Evolutionary conservation across 2,329 filamentous ascomycete genomes (phyloP).

Genomic region (Malbranchea cinnamomea): DNA sequence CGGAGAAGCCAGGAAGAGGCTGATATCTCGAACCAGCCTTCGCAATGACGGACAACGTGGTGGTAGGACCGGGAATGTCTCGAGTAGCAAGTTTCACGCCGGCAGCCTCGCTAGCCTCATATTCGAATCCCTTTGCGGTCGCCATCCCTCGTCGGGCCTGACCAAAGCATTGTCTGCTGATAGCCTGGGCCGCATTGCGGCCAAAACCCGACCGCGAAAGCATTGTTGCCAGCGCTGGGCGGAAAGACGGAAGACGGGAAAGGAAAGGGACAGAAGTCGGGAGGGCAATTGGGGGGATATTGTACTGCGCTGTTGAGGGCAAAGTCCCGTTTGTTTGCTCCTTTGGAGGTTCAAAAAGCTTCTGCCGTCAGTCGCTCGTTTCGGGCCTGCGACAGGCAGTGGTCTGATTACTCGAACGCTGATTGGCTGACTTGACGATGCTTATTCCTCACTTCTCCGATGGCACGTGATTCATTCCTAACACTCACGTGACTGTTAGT

Average conservation of each 20-base stretch:
- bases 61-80: constrained; percentile 76
- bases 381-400: constrained; percentile 3
- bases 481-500: constrained; percentile 1
- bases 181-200: constrained; percentile 48
- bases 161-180: constrained; percentile 45
- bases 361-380: constrained; percentile 9
- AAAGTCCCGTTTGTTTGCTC: too few species aligned
- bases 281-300: constrained; percentile 20
- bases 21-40: constrained; percentile 93
- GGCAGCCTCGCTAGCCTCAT: constrained; percentile 70
- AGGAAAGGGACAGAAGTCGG: constrained; percentile 30
- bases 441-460: constrained; percentile 12
- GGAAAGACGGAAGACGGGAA: too few species aligned
- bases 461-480: constrained; percentile 6
- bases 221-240: constrained; percentile 47
- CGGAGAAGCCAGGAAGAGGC: constrained; percentile 73
- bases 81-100: constrained; percentile 88
- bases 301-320: too few species aligned
- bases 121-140: constrained; percentile 59
- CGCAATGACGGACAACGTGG: constrained; percentile 78
- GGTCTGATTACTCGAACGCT: constrained; percentile 21
- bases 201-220: constrained; percentile 52
- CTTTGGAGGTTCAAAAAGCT: constrained; percentile 22
- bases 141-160: constrained; percentile 47
- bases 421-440: constrained; percentile 26